A percentile compares a stretch with the other conserved stretches of the same genome.
These are phyloP conservation scores for Heimioporus sp. DNA, from an alignment of 768 basidiomycete species.

Conservation along the genomic window DNA sequence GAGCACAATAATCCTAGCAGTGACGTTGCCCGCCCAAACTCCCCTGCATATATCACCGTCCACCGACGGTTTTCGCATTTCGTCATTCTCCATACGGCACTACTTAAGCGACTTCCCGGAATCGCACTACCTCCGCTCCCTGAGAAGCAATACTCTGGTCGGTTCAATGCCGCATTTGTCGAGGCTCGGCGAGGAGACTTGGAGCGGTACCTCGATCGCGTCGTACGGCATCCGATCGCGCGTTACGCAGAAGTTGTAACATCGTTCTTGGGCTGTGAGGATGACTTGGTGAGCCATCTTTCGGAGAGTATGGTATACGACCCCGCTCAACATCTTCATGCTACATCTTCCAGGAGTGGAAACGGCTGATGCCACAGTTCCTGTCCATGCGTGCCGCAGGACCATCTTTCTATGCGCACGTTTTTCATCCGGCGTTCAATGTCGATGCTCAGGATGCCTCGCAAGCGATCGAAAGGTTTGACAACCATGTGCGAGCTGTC, in stretches of 20 bases:
- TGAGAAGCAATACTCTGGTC: constrained; percentile 80
- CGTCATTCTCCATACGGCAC: constrained; percentile 68
- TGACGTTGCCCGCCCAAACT: constrained; percentile 23
- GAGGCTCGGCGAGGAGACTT: constrained; percentile 80
- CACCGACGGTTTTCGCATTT: constrained; percentile 86
- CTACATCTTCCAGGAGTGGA: constrained; percentile 59
- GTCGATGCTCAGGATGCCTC: constrained; percentile 70
- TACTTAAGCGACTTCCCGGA: constrained; percentile 68
- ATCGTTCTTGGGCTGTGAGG: constrained; percentile 77
- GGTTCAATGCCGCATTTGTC: constrained; percentile 79
- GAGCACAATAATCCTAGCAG: constrained; percentile 18
- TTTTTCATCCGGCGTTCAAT: constrained; percentile 86
- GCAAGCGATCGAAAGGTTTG: constrained; percentile 59
- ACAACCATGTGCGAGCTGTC: constrained; percentile 60
- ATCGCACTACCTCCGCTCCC: constrained; percentile 80
- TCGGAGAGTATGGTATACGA: neutral
- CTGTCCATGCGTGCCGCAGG: constrained; percentile 65
- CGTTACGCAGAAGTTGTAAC: constrained; percentile 77
- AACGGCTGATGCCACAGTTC: constrained; percentile 56
- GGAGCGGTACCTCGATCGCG: constrained; percentile 68
- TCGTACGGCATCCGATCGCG: constrained; percentile 74
- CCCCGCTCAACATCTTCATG: constrained; percentile 2
- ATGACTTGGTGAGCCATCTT: constrained; percentile 58
- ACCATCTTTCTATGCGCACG: constrained; percentile 71
- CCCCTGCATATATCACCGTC: constrained; percentile 64